Conservation (phyloP, 306 rosid genomes). For the Pyrus communis region DNA sequence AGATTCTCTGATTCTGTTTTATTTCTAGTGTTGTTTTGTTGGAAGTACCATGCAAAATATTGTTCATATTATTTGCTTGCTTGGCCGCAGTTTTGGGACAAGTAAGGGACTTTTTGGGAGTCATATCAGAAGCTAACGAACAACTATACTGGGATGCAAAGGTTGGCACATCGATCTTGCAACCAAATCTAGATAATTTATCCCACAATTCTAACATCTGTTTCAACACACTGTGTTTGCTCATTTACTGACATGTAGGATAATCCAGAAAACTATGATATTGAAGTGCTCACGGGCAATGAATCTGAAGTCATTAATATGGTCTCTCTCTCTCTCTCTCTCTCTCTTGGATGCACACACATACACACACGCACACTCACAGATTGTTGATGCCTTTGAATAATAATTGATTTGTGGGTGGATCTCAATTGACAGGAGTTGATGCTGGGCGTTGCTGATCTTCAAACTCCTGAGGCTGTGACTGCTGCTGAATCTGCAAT, state of each 20-base stretch:
- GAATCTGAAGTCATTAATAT: slow-evolving; percentile 71
- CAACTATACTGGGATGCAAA: slow-evolving; percentile 48
- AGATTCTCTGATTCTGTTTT: neutral
- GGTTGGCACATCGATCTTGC: slow-evolving; percentile 38
- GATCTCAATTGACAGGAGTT: slow-evolving; percentile 45
- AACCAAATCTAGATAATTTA: neutral
- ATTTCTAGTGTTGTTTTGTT: neutral
- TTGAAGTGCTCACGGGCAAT: slow-evolving; percentile 68
- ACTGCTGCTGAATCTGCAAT: slow-evolving; percentile 84
- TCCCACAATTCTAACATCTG: neutral
- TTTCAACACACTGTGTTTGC: neutral
- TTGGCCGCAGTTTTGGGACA: slow-evolving; percentile 37
- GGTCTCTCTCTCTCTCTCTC: slow-evolving; percentile 25
- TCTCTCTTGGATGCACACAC: neutral
- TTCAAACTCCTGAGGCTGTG: slow-evolving; percentile 77
- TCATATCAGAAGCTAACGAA: slow-evolving; percentile 70
- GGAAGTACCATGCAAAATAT: neutral
- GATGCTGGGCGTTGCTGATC: slow-evolving; percentile 88
- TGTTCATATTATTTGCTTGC: slow-evolving; percentile 5
- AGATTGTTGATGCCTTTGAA: neutral
- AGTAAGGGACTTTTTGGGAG: slow-evolving; percentile 55
- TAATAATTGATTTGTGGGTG: neutral
- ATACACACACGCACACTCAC: neutral
- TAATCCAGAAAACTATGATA: slow-evolving; percentile 49
- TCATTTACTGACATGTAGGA: slow-evolving; percentile 31